Evolutionary conservation across 2,329 filamentous ascomycete genomes (phyloP), one percentile per base, ranked within the genome.

Genomic region (Colletotrichum orbiculare): DNA sequence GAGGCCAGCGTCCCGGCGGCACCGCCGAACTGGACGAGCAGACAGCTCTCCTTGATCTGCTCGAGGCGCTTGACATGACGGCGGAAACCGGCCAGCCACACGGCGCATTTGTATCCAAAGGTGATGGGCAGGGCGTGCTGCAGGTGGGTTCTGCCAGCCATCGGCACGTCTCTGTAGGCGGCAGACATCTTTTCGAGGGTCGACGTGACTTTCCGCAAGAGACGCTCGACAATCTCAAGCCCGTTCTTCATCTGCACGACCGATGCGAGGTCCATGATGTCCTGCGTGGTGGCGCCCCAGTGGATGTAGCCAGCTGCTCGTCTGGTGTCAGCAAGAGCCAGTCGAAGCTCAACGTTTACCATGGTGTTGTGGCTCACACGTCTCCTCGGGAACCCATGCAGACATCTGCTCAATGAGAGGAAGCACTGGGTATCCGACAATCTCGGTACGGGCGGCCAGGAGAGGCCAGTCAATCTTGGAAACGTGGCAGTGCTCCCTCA

Each of bases 251-350:
- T 85, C 68, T 87, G 85, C 8, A 87, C 69, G 1, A 85, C 75
- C 11, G 79, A 82, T 0, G 84, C 85, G 0, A 81, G 74, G 67
- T 87, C 85, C 84, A 86, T 87, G 63, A 87, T 86, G 68, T 87
- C 85, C 67, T 87, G 85, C 0, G 85, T 87, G 0, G 85, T 87
- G 2, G 85, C 84, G 8, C 85, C 85, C 84, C 85, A 87, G 70
- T 87, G 85, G 10, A 87, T 80, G 68, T 85, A 87, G 1, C 68
- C 71, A 5, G 69, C 71, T 61, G 67, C 38, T 13, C 17, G 3
- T 25, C 35, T 2, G 13, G 6, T 6, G 9, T 35, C 50, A 52
- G 42, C 39, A 54, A 33, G 8, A 37, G 17, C 17, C 17, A 4
- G 1, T 15, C 7, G 12, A 3, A 10, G 5, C 17, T 9, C 7